These are phyloP conservation scores for Oryza officinalis DNA, from an alignment of 176 grass and related monocot species.

Conservation along the genomic window DNA sequence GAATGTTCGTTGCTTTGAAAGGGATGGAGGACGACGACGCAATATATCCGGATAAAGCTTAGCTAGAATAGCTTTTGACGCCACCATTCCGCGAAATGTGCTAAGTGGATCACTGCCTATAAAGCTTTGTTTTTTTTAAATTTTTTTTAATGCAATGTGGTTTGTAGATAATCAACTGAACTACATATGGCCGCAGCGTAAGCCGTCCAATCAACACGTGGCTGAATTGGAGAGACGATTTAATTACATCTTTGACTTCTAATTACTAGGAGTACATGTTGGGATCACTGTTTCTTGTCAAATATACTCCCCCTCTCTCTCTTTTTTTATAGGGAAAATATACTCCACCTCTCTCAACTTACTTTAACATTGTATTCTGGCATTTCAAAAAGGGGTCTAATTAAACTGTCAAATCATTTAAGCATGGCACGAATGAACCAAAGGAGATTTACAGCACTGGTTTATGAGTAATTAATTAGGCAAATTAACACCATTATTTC, in stretches of 20 bases:
- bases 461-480: background rate
- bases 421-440: background rate
- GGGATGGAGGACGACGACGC: background rate
- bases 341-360: too few species aligned
- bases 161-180: background rate
- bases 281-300: background rate
- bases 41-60: background rate
- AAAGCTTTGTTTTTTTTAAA: background rate
- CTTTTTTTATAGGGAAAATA: too few species aligned
- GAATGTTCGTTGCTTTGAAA: background rate
- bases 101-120: background rate
- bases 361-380: background rate
- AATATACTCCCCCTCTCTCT: too few species aligned
- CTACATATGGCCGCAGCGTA: background rate
- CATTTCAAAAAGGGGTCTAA: background rate
- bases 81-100: background rate
- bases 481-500: background rate
- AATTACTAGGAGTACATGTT: background rate
- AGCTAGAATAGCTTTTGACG: background rate
- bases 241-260: background rate
- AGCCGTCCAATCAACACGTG: background rate
- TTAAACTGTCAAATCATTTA: background rate
- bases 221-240: background rate
- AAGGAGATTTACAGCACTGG: background rate
- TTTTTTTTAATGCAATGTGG: background rate